Percentiles rank a stretch among this genome's conserved stretches.
Conservation (phyloP, 176 grass and related monocot species). For the Phoenix roebelenii region DNA sequence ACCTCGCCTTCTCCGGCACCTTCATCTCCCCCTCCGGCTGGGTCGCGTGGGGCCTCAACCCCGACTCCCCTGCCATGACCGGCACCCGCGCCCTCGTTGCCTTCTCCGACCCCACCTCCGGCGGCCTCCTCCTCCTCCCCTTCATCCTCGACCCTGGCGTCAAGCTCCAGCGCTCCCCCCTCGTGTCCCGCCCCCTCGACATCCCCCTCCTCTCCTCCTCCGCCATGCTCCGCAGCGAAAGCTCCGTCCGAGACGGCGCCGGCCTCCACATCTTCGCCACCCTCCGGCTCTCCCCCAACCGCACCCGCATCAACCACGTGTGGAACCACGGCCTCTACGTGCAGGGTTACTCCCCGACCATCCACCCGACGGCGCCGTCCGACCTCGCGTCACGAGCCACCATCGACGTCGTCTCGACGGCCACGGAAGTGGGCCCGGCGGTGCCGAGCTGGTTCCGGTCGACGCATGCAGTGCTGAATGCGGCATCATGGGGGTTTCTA, state of each 20-base stretch:
- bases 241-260: conserved; percentile 51
- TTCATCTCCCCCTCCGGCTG: conserved; percentile 97
- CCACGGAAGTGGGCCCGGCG: conserved; percentile 36
- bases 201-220: conserved; percentile 62
- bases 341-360: conserved; percentile 90
- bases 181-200: conserved; percentile 70
- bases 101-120: conserved; percentile 81
- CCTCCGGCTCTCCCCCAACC: conserved; percentile 68
- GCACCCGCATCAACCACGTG: conserved; percentile 59
- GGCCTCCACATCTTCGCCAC: conserved; percentile 56
- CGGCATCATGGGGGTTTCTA: conserved; percentile 73
- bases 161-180: conserved; percentile 61
- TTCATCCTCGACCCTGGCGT: conserved; percentile 70
- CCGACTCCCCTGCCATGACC: conserved; percentile 66
- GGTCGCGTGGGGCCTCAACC: conserved; percentile 89
- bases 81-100: conserved; percentile 64
- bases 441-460: conserved; percentile 35
- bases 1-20: conserved; percentile 67
- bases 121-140: conserved; percentile 69
- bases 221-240: conserved; percentile 21
- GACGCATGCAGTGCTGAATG: conserved; percentile 60
- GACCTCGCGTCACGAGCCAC: conserved; percentile 87
- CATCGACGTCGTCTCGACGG: conserved; percentile 79
- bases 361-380: conserved; percentile 69
- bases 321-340: conserved; percentile 98